These are phyloP conservation scores for Colletotrichum coccodes DNA, from an alignment of 2,329 filamentous ascomycete species.

Conservation along the genomic window DNA sequence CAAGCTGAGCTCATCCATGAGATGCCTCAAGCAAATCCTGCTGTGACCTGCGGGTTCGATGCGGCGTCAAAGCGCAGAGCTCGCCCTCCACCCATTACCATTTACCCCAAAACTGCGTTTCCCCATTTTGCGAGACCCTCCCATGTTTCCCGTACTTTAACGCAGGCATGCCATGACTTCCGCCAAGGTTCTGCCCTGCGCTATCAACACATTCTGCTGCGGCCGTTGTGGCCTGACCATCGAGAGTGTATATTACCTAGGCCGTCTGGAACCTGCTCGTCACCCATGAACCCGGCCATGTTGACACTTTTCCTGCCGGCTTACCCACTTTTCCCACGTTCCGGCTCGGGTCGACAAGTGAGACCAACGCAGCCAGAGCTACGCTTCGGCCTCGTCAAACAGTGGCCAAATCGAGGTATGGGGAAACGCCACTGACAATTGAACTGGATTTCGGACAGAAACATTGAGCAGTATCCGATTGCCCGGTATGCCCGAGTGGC, in stretches of 20 bases:
- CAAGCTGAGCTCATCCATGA: background rate
- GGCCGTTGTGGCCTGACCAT: background rate
- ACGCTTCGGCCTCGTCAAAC: slow-evolving; percentile 7
- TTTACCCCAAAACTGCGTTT: slow-evolving; percentile 16
- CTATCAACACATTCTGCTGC: background rate
- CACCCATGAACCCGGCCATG: slow-evolving; percentile 1
- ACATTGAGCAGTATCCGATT: background rate
- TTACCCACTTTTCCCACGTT: slow-evolving; percentile 1
- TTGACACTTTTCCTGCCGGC: background rate
- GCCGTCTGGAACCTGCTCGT: background rate
- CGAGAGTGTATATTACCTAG: background rate
- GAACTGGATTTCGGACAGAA: background rate
- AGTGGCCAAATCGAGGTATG: slow-evolving; percentile 1
- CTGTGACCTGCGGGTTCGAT: background rate
- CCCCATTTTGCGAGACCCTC: slow-evolving; percentile 14
- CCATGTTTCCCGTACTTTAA: slow-evolving; percentile 3
- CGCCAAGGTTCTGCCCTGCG: slow-evolving; percentile 24
- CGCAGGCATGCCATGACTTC: slow-evolving; percentile 23
- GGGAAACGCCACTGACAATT: background rate
- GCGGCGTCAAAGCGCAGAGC: slow-evolving; percentile 10
- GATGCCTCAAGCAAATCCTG: slow-evolving; percentile 1
- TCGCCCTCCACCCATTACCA: background rate
- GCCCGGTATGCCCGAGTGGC: background rate
- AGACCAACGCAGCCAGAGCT: background rate
- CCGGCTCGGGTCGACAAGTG: background rate